Base-by-base conservation (phyloP, 139 green algal genomes). In the Picochlorum sp. region DNA sequence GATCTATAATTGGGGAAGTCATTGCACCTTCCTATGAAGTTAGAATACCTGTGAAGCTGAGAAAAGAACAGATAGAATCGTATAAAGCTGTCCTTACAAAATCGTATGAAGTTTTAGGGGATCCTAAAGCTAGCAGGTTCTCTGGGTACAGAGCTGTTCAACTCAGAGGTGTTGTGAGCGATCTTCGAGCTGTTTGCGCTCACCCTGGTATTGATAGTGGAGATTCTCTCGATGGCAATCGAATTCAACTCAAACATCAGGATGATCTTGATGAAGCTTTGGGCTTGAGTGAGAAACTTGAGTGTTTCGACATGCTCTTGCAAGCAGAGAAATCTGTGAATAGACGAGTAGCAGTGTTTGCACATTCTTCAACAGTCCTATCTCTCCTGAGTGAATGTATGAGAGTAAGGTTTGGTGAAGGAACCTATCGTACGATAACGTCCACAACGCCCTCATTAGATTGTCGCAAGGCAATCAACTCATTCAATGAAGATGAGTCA, bases 221-320 rank as follows among this genome's bases (percentile, higher is more conserved):
- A n/a, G 21, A 59, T 30, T 34, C 51, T n/a, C 23, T 16, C n/a
- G 23, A 34, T 30, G 13, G 8, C 15, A 51, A 21, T 54, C 16
- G n/a, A 26, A 54, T 54, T 54, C n/a, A 26, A 21, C 52, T 58
- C 5, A 55, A 30, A 34, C 50, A 21, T 14, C 54, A 15, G 2
- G 57, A 15, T 14, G 47, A 45, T 24, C 49, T 45, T 23, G 21
- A 37, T 18, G 15, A 61, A 8, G 7, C 49, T 52, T n/a, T 79
- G 2, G n/a, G 45, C 6, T 62, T 60, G 45, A 83, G 70, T 57
- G 77, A 72, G 58, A 90, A 90, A 78, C 71, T 92, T 55, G 57
- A 72, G 34, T 66, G 84, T 49, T 73, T 93, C 57, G 77, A 87
- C 59, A 49, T 34, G 20, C 65, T 91, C 67, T 76, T 91, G 66